Evolutionary conservation across 495 filamentous ascomycete genomes (phyloP), one percentile per base, ranked within the genome.

Genomic region (Massariosphaeria phaeospora): DNA sequence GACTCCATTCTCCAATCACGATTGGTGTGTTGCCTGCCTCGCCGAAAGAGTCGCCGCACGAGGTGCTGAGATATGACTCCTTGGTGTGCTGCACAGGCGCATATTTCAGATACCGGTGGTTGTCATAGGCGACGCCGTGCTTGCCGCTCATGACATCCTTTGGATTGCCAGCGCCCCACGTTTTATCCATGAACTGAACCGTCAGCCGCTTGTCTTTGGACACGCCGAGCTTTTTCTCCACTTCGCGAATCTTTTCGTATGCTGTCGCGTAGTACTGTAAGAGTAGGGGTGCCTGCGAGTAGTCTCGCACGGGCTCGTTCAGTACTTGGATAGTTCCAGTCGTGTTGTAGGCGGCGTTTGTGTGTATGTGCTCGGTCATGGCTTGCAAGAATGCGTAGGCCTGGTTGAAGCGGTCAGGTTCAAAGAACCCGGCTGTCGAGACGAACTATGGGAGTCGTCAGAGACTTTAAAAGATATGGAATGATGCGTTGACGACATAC

Each of bases 311-410:
- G 2, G 82, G 82, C 69, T 84, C 81, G 66, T 84, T 84, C 31
- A 84, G 67, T 20, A 83, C 65, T 50, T 81, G 72, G 10, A 84
- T 53, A 69, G 79, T 80, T 24, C 82, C 80, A 41, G 83, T 80
- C n/a, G 72, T 79, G 29, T 70, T 57, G 60, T 76, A 79, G 29
- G 73, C 74, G 34, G 59, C 41, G 57, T 76, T 77, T 3, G 66
- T 70, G 57, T 83, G 80, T 51, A 80, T 74, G n/a, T 67, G 69
- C 17, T 73, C 71, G 3, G 77, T 73, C 65, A 84, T 76, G 77
- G 76, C 82, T 49, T 77, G 73, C 23, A 83, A 74, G 66, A 80
- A 84, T 55, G 75, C 57, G 57, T 76, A 69, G 18, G 76, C 79
- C 18, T 81, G 75, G 48, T 79, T 73, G 58, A 81, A 84, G 57